Percentiles rank a stretch among this genome's conserved stretches.
Conservation (phyloP, 2,329 filamentous ascomycete species). For the Fusarium sp. region DNA sequence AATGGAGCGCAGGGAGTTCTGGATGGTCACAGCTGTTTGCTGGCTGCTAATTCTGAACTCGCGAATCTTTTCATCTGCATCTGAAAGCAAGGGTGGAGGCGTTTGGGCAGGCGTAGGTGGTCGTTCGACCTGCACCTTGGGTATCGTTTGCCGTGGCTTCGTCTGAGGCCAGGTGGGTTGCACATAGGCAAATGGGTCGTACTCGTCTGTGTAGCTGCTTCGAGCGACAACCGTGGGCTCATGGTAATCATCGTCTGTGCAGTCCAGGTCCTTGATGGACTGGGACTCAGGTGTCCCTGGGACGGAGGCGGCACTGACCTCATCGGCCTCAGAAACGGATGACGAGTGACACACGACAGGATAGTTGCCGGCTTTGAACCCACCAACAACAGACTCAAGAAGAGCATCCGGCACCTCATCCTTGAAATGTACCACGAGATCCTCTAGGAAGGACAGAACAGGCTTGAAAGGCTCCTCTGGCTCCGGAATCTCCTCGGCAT, state of each 20-base stretch:
- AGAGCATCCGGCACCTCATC: constrained; percentile 56
- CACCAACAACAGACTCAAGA: constrained; percentile 61
- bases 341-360: constrained; percentile 43
- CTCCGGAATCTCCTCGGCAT: constrained; percentile 47
- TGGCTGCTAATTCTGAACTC: constrained; percentile 56
- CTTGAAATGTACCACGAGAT: constrained; percentile 68
- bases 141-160: constrained; percentile 35
- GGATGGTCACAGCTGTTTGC: constrained; percentile 64
- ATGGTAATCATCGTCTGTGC: constrained; percentile 23
- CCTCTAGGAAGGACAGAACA: constrained; percentile 66
- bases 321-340: constrained; percentile 36
- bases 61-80: constrained; percentile 57
- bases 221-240: constrained; percentile 28
- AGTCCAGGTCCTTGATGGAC: constrained; percentile 13
- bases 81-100: constrained; percentile 51
- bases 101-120: constrained; percentile 60
- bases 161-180: constrained; percentile 42
- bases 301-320: constrained; percentile 27
- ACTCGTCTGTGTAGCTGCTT: constrained; percentile 51
- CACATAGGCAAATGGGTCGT: constrained; percentile 60
- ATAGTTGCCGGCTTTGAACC: constrained; percentile 53
- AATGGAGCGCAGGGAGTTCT: constrained; percentile 68
- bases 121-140: constrained; percentile 46
- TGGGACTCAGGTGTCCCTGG: constrained; percentile 46
- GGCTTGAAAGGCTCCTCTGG: constrained; percentile 51